phyloP scores from a whole-genome alignment of 2,329 filamentous ascomycete genomes.

The Sporothrix dimorphospora region DNA sequence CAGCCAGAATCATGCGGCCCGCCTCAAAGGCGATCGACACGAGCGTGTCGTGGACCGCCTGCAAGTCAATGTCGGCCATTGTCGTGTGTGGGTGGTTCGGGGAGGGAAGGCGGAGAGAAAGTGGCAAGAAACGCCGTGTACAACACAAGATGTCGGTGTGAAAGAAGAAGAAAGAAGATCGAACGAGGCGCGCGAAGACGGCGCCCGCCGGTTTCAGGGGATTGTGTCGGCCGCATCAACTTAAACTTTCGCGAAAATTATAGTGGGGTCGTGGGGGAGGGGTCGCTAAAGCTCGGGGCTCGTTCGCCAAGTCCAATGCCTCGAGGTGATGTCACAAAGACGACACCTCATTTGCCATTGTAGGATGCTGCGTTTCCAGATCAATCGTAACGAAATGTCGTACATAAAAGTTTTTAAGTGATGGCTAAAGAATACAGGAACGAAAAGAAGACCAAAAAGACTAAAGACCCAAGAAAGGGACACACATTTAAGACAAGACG shows the following conservation, averaged over 20 bases:
- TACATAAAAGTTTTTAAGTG: neutral
- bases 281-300: conserved; percentile 19
- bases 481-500: no score
- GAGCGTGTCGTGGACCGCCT: conserved; percentile 64
- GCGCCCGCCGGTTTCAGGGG: neutral
- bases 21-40: conserved; percentile 64
- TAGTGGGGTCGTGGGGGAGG: conserved; percentile 30
- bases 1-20: conserved; percentile 65
- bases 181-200: neutral
- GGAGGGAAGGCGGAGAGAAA: no score
- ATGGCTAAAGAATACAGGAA: neutral
- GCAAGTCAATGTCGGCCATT: conserved; percentile 62
- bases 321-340: conserved; percentile 30
- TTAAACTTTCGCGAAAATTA: neutral
- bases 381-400: neutral
- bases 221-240: neutral
- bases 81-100: neutral
- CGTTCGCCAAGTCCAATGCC: neutral
- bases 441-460: neutral
- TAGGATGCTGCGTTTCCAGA: neutral
- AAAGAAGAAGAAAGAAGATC: neutral
- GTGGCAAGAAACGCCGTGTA: neutral
- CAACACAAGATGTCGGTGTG: neutral
- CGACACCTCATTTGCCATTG: conserved; percentile 3
- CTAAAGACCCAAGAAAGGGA: neutral